Percentiles rank a stretch among this genome's conserved stretches.
phyloP scores from a whole-genome alignment of 345 rosid species.

The Salix purpurea region DNA sequence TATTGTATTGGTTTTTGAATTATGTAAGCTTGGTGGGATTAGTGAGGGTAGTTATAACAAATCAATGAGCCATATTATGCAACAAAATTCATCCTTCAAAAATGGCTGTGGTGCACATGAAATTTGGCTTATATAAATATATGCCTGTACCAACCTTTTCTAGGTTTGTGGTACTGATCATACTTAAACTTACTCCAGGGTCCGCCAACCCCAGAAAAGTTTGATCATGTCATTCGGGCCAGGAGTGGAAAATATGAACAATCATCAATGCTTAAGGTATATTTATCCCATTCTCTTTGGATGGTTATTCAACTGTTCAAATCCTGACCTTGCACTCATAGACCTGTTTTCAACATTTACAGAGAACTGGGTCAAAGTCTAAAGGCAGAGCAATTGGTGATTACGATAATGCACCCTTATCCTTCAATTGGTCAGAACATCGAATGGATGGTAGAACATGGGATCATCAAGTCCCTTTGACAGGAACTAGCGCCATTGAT shows the following conservation, averaged over 20 bases:
- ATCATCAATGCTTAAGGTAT: conserved; percentile 58
- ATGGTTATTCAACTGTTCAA: background rate
- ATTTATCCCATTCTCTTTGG: background rate
- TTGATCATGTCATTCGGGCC: conserved; percentile 46
- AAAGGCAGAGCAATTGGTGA: conserved; percentile 29
- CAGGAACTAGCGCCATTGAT: conserved; percentile 31
- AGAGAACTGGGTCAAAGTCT: conserved; percentile 65
- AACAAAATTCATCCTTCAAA: background rate
- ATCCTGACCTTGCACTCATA: background rate
- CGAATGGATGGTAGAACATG: conserved; percentile 26
- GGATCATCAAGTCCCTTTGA: conserved; percentile 29
- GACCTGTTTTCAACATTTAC: conserved; percentile 12
- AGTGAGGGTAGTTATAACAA: background rate
- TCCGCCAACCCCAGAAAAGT: conserved; percentile 82
- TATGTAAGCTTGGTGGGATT: background rate
- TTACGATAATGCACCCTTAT: conserved; percentile 26
- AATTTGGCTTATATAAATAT: background rate
- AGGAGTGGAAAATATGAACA: conserved; percentile 49
- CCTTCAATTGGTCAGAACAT: conserved; percentile 32
- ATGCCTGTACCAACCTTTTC: background rate
- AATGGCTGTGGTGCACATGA: background rate
- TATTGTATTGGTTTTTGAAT: conserved; percentile 4
- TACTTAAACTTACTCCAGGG: conserved; percentile 40
- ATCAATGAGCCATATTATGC: background rate
- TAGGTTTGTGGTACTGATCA: background rate